Base-by-base conservation (phyloP, 208 protist genomes). In the Acanthamoeba triangularis region DNA sequence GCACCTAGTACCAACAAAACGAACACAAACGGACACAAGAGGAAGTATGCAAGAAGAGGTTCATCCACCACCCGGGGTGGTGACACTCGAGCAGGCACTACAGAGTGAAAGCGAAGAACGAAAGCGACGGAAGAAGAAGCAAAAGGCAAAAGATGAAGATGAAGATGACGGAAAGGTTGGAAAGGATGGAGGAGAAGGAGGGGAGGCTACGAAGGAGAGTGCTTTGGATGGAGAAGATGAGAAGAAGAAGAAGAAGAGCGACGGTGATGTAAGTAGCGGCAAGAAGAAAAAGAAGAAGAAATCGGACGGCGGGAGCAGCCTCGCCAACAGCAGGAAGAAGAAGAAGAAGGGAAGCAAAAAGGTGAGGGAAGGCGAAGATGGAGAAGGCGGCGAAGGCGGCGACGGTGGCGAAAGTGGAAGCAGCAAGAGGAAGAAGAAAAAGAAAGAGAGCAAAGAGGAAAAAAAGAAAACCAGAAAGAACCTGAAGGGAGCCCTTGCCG, bases 391-490 rank as follows among this genome's bases (percentile, higher is more conserved):
- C 18, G 35, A 90, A 0, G 33, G 41, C 0, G 41, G 4, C 13
- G 82, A 7, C 18, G 35, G 67, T 0, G 33, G 41, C 0, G 37
- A 52, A 7, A 74, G 65, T 30, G 20, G 74, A 4, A 41, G 18
- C 28, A 54, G 28, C 74, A 82, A 41, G 20, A 82, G 30, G 74
- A 90, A 90, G 82, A 90, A 88, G 78, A 87, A n/a, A 11, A 90
- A 90, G 82, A 65, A 82, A 41, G 49, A 25, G 37, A 28, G 2
- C 1, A 82, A 82, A 25, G 37, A 28, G 2, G 41, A 82, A 25
- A 82, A 82, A 52, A 33, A 41, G 67, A 10, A 20, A 76, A 30
- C 16, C 33, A 82, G 41, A 11, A 52, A 52, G 37, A 49, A 49
- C 35, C n/a, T 10, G 74, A 82, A 47, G 65, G 11, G 5, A 5